Base-by-base conservation (phyloP, 2,329 filamentous ascomycete genomes). In the Conoideocrella luteorostrata region DNA sequence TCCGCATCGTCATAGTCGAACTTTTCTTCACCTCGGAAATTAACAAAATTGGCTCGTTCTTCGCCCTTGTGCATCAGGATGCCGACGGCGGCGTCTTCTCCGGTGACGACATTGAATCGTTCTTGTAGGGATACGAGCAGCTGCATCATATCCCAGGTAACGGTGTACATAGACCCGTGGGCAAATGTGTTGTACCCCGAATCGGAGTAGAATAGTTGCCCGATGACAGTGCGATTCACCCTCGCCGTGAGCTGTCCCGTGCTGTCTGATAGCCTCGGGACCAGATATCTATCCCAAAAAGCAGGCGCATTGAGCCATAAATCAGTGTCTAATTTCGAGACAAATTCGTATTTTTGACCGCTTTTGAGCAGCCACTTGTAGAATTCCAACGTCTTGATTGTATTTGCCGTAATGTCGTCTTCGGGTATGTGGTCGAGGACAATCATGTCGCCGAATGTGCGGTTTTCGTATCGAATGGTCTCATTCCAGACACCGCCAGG, bases 321-420 rank as follows among this genome's bases (percentile, higher is more conserved):
- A 45, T 63, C 60, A 1, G 58, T 60, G 33, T 63, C 60, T 34
- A 63, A 47, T 47, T 63, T 63, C 24, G 59, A 55, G 13, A 63
- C 55, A 33, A 57, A 63, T 29, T 58, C 53, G 50, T 61, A 63
- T 3, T 34, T 45, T 4, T 35, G 39, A 12, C 51, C 47, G 6
- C 47, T 41, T 5, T 43, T 35, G n/a, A 57, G 46, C 17, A 62
- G 55, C 53, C 55, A 60, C 42, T 58, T 55, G 50, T 57, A 60
- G 5, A 63, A 53, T 47, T 62, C 60, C 12, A 63, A 50, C 4
- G 58, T 59, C 51, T 63, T 62, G 46, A 62, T 49, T 7, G 58
- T 61, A 43, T 63, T 62, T 30, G 60, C 58, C 4, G 55, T 59
- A 6, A 60, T 24, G 12, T 58, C 55, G 39, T 59, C 53, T 47